phyloP scores from a whole-genome alignment of 306 rosid species.

The Sicyos edulis region DNA sequence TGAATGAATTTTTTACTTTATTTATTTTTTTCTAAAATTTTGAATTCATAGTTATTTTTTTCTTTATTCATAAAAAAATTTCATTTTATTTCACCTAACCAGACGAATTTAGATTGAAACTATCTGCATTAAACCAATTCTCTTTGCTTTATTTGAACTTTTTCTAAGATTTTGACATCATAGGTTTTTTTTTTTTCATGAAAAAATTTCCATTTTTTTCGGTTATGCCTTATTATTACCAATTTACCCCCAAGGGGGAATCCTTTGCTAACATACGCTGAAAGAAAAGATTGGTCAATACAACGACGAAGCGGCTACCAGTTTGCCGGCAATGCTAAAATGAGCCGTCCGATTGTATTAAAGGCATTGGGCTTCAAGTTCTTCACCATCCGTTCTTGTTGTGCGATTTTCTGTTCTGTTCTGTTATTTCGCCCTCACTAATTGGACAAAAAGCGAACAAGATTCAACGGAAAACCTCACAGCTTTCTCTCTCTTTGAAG shows the following conservation, averaged over 20 bases:
- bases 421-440: background rate
- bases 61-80: no score
- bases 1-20: no score
- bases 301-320: background rate
- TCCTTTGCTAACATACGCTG: background rate
- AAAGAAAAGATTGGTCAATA: background rate
- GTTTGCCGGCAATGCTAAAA: slow-evolving; percentile 12
- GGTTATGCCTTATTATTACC: no score
- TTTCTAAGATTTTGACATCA: no score
- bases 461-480: background rate
- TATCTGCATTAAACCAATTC: no score
- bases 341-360: slow-evolving; percentile 13
- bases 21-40: no score
- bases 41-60: no score
- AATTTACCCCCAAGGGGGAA: background rate
- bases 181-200: no score
- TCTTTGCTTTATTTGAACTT: no score
- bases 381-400: slow-evolving; percentile 6
- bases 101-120: no score
- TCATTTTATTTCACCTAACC: no score
- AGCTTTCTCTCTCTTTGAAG: background rate
- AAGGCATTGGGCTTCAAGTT: slow-evolving; percentile 14
- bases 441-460: background rate
- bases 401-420: slow-evolving; percentile 7
- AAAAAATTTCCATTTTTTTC: no score